These are phyloP conservation scores for Macrophomina tecta DNA, from an alignment of 2,329 filamentous ascomycete genomes.

Conservation along the genomic window DNA sequence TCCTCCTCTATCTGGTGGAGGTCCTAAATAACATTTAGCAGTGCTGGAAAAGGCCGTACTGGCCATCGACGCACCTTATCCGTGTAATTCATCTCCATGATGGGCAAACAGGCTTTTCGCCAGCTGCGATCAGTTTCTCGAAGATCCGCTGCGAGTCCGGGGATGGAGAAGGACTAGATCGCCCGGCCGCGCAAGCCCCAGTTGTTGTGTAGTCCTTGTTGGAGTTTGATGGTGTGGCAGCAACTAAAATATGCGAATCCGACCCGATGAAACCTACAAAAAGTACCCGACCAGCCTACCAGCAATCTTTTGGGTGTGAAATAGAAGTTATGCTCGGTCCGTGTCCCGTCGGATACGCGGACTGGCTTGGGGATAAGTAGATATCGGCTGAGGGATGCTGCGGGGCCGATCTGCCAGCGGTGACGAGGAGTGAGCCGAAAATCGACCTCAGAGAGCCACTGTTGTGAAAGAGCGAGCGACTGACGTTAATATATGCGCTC, in stretches of 20 bases:
- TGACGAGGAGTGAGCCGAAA: background rate
- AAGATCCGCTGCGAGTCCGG: background rate
- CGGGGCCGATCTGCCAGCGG: background rate
- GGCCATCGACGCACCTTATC: slow-evolving; percentile 35
- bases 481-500: slow-evolving; percentile 6
- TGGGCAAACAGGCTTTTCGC: background rate
- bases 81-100: slow-evolving; percentile 58
- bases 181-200: too few relatives aligned
- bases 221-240: too few relatives aligned
- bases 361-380: background rate
- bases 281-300: too few relatives aligned
- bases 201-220: too few relatives aligned
- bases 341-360: too few relatives aligned
- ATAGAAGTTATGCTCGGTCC: too few relatives aligned
- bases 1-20: slow-evolving; percentile 56
- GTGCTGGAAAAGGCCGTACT: too few relatives aligned
- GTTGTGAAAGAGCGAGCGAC: background rate
- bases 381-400: background rate
- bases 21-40: slow-evolving; percentile 41
- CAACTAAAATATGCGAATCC: too few relatives aligned
- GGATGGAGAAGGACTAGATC: too few relatives aligned
- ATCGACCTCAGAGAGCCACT: too few relatives aligned
- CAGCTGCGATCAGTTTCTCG: background rate
- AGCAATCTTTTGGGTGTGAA: too few relatives aligned
- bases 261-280: too few relatives aligned